Percentiles rank a stretch among this genome's conserved stretches.
These are phyloP conservation scores for Yamadazyma taylorii DNA, from an alignment of 1,139 yeast species.

Conservation along the genomic window DNA sequence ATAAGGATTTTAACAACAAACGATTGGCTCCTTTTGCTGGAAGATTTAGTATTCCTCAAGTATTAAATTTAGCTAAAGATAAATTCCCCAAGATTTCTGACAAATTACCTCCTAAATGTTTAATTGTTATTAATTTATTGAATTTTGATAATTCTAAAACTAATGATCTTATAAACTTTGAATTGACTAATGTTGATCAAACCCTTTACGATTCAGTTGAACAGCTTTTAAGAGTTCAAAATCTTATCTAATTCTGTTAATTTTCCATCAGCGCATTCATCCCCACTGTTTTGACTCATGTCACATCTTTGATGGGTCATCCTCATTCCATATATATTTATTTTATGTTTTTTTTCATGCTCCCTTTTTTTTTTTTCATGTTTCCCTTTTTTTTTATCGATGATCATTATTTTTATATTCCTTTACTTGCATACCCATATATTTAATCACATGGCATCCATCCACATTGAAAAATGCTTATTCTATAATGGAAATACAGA, in stretches of 20 bases:
- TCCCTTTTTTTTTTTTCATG: too few relatives aligned
- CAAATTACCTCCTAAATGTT: constrained; percentile 12
- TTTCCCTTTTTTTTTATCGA: too few relatives aligned
- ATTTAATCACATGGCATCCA: too few relatives aligned
- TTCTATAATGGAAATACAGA: too few relatives aligned
- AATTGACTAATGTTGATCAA: constrained; percentile 26
- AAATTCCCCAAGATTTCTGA: constrained; percentile 9
- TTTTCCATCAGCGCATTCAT: too few relatives aligned
- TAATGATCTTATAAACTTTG: constrained; percentile 23
- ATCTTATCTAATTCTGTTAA: constrained; percentile 13
- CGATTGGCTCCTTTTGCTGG: constrained; percentile 40
- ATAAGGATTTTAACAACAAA: constrained; percentile 20
- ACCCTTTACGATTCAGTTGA: constrained; percentile 36
- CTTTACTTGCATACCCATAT: too few relatives aligned
- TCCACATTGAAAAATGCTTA: too few relatives aligned
- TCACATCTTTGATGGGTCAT: too few relatives aligned
- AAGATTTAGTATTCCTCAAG: constrained; percentile 34
- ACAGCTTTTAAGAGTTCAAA: constrained; percentile 26
- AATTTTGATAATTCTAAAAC: constrained; percentile 13
- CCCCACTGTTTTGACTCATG: too few relatives aligned
- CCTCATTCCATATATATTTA: too few relatives aligned
- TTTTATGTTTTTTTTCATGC: too few relatives aligned
- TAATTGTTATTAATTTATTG: constrained; percentile 9
- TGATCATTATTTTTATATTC: too few relatives aligned
- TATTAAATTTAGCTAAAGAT: constrained; percentile 26